Base-by-base conservation (phyloP, 306 rosid genomes). In the Prunus mume region DNA sequence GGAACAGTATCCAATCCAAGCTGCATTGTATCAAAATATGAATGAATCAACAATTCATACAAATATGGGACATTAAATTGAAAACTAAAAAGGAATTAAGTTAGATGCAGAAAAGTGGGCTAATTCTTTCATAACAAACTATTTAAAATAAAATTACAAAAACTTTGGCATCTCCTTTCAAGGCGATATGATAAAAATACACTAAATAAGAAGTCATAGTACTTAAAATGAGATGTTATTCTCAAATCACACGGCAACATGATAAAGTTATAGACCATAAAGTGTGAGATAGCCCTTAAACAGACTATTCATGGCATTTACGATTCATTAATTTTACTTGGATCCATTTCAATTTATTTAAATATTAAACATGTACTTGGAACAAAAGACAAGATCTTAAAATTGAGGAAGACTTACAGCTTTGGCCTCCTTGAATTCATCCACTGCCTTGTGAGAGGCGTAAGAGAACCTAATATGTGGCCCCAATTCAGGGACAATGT, bases 391-490 rank as follows among this genome's bases (percentile, higher is more conserved):
- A 6, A 12, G 8, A 65, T 32, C 17, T 20, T 57, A 58, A 68
- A 71, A 52, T 12, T 28, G 55, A 51, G n/a, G 62, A 68, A n/a
- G 65, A 78, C 96, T 80, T 87, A 93, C 96, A 80, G 88, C 88
- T 79, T 87, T 90, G 54, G 96, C 97, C 82, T 90, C 97, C 38
- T 86, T 90, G 89, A 81, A 93, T 58, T 93, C 97, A 24, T 86
- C 82, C 76, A 93, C 96, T 9, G 90, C 96, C 85, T 92, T 88
- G 78, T 88, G 97, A 20, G 97, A 93, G 51, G 97, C 90, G 79
- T 93, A 90, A 60, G 89, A 84, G 85, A 93, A 93, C 45, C 83
- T 90, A 68, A 89, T 86, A 69, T 90, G 90, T 22, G 97, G 97
- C 19, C 92, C 87, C 86, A 92, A 69, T 83, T 92, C 97, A 63